Evolutionary conservation across 805 yeast genomes (phyloP), one percentile per base, ranked within the genome.

Genomic region (Blastobotrys parvus): DNA sequence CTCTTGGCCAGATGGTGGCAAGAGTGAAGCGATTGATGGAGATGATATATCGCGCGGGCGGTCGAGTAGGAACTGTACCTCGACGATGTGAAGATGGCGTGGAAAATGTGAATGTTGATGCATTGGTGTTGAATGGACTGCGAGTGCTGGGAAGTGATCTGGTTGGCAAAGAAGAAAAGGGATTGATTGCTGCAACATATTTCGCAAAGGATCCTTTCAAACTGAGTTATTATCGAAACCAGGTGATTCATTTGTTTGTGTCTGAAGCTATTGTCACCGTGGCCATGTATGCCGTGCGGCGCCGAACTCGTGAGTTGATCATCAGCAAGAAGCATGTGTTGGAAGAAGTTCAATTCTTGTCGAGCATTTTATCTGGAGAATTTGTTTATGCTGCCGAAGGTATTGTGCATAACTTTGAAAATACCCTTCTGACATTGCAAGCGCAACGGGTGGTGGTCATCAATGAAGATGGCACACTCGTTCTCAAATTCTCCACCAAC

Each of bases 181-280:
- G 55, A 23, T 48, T 67, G 40, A 50, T 67, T 13, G 72, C 66
- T 46, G 53, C 64, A 18, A 65, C 65, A 18, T 66, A 59, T 52
- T 50, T 42, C 37, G 63, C 78, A 23, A 67, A 65, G 41, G 77
- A 74, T 49, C 61, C 75, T 8, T 71, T 77, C 59, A 80, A 74
- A 58, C 64, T 77, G 33, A 65, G 75, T 35, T 77, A 74, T 53
- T 77, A 76, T 60, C 74, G 80, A 49, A 77, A 77, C 57, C 72
- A 74, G 55, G 62, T 71, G 7, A 72, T 76, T 34, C 81, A 75
- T 56, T 56, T 76, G 55, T 68, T 77, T 45, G 71, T 76, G 27
- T 67, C 71, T 30, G 74, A 72, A 46, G 68, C 79, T 22, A 65
- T 77, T 43, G 68, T 68, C 3, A 63, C 74, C 21, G 64, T 71